Evolutionary conservation across 495 filamentous ascomycete genomes (phyloP).

Genomic region (Tuber umbilicatum): DNA sequence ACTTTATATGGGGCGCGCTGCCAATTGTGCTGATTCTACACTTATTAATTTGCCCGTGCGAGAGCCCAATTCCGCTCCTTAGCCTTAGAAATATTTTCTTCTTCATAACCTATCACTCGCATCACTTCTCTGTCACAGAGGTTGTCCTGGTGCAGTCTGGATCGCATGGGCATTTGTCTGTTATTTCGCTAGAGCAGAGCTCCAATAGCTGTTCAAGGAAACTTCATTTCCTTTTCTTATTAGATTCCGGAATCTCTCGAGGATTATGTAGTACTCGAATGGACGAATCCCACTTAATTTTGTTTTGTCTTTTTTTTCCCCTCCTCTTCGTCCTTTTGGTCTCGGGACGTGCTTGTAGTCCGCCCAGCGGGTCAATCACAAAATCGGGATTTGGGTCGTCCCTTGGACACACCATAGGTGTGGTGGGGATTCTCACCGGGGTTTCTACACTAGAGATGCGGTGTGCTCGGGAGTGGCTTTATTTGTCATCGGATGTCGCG

Average conservation of each 20-base stretch:
- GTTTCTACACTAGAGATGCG: background rate
- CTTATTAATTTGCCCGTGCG: no score
- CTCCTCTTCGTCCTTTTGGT: background rate
- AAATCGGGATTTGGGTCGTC: background rate
- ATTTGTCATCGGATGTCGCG: background rate
- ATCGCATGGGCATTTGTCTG: background rate
- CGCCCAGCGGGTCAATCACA: background rate
- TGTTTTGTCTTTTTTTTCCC: background rate
- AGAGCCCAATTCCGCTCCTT: no score
- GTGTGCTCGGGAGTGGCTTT: background rate
- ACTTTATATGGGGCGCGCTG: no score
- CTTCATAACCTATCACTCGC: background rate
- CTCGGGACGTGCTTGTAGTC: background rate
- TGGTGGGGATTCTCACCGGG: background rate
- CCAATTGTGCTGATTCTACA: no score
- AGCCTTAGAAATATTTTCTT: no score
- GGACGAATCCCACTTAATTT: background rate
- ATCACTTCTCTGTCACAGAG: background rate
- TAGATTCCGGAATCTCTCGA: background rate
- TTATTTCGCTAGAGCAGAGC: background rate
- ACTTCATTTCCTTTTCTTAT: background rate
- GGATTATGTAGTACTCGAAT: background rate
- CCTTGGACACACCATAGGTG: background rate
- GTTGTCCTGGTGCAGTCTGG: background rate
- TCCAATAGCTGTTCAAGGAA: background rate